Conservation (phyloP, 306 rosid genomes). For the Lotus japonicus region DNA sequence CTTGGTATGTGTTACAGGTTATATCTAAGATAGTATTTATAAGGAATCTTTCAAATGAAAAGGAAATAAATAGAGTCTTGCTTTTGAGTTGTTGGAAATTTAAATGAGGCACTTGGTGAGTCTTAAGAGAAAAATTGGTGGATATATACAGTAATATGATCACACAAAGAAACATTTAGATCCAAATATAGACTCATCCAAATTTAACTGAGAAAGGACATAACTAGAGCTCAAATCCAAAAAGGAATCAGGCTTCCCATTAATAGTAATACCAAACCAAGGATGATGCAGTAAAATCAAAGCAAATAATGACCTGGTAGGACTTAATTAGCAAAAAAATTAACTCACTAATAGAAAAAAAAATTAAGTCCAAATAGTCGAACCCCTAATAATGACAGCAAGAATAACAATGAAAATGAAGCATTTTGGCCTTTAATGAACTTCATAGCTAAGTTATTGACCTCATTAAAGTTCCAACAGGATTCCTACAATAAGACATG, state of each 20-base stretch:
- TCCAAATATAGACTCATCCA: neutral
- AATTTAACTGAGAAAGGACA: neutral
- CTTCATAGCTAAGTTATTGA: neutral
- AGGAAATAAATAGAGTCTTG: neutral
- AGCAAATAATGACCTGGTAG: neutral
- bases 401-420: neutral
- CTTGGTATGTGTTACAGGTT: neutral
- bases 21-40: neutral
- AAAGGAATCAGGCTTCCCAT: neutral
- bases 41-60: neutral
- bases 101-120: neutral
- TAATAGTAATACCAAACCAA: neutral
- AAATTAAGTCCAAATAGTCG: neutral
- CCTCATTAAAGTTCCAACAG: constrained; percentile 5
- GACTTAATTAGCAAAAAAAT: neutral
- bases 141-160: neutral
- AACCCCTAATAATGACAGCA: neutral
- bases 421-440: neutral
- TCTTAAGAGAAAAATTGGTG: neutral
- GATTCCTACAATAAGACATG: neutral
- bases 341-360: neutral
- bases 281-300: neutral
- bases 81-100: neutral
- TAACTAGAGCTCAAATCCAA: neutral
- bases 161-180: neutral